Conservation (phyloP, 345 rosid species). For the Citrus australasica region DNA sequence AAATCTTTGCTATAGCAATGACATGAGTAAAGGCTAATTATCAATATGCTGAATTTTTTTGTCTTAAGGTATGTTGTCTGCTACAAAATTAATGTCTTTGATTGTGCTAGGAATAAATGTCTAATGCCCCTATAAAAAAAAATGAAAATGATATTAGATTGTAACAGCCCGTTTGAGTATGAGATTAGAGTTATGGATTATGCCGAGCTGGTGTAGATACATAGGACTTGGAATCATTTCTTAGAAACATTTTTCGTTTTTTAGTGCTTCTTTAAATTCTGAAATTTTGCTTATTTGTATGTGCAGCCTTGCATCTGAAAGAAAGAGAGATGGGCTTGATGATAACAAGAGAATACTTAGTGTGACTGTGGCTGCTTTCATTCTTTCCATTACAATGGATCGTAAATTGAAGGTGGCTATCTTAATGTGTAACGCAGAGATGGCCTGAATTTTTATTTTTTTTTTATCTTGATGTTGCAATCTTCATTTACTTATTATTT, state of each 20-base stretch:
- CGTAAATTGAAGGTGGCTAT: conserved; percentile 51
- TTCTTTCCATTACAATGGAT: conserved; percentile 55
- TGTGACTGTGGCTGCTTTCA: conserved; percentile 69
- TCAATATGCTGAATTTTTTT: not conserved
- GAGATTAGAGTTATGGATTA: conserved; percentile 7
- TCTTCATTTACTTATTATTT: conserved; percentile 7
- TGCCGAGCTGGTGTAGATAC: not conserved
- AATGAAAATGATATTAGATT: not conserved
- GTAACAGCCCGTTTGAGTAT: not conserved
- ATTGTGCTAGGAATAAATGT: not conserved
- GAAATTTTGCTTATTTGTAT: conserved; percentile 4
- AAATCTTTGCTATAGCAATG: not conserved
- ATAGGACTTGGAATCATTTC: not conserved
- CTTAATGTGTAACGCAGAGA: conserved; percentile 11
- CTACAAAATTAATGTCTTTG: not conserved
- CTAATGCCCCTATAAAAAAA: too few species aligned
- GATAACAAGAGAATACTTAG: conserved; percentile 42
- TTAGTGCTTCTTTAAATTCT: conserved; percentile 7
- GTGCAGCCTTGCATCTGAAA: conserved; percentile 48
- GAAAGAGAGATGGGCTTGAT: conserved; percentile 40
- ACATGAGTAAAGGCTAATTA: not conserved
- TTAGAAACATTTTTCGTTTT: not conserved
- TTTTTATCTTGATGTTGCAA: not conserved
- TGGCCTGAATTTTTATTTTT: not conserved
- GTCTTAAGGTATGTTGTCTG: conserved; percentile 3